Conservation (phyloP, 2,329 filamentous ascomycete species). For the Neofusicoccum sp. region DNA sequence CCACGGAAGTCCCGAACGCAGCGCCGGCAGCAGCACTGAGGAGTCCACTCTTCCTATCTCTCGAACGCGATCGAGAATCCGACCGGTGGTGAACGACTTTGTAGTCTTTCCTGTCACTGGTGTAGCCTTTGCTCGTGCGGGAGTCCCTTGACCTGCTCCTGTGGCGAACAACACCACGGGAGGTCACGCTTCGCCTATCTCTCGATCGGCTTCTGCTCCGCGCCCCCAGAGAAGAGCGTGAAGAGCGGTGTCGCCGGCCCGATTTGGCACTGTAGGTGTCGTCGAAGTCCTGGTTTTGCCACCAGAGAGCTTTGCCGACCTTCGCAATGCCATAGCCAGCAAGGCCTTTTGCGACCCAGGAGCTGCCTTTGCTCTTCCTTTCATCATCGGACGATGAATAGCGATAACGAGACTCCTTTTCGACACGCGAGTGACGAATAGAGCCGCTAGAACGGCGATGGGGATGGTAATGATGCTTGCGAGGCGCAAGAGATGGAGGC, state of each 20-base stretch:
- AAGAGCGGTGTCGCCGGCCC: constrained; percentile 42
- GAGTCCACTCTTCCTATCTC: constrained; percentile 34
- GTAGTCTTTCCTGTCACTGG: constrained; percentile 35
- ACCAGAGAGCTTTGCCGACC: constrained; percentile 54
- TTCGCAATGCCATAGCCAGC: constrained; percentile 54
- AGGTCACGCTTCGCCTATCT: constrained; percentile 45
- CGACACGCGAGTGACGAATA: constrained; percentile 47
- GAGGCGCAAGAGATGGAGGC: constrained; percentile 56
- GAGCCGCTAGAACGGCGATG: constrained; percentile 47
- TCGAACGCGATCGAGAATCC: constrained; percentile 45
- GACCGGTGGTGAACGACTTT: constrained; percentile 33
- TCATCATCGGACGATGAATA: constrained; percentile 54
- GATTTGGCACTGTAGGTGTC: constrained; percentile 61
- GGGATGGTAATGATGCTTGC: constrained; percentile 57
- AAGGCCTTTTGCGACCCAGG: constrained; percentile 55
- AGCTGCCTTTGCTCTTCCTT: constrained; percentile 47
- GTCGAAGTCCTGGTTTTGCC: constrained; percentile 54
- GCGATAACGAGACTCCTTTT: constrained; percentile 59
- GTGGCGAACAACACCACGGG: constrained; percentile 41
- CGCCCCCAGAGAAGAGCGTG: constrained; percentile 31
- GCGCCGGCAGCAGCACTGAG: constrained; percentile 40
- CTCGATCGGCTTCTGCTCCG: constrained; percentile 36
- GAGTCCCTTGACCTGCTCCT: constrained; percentile 38
- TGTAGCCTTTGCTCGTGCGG: constrained; percentile 32
- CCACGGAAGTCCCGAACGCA: constrained; percentile 41